Evolutionary conservation across 2,329 filamentous ascomycete species (phyloP), one percentile per base, ranked within the genome.

Genomic region (Nemania sp.): DNA sequence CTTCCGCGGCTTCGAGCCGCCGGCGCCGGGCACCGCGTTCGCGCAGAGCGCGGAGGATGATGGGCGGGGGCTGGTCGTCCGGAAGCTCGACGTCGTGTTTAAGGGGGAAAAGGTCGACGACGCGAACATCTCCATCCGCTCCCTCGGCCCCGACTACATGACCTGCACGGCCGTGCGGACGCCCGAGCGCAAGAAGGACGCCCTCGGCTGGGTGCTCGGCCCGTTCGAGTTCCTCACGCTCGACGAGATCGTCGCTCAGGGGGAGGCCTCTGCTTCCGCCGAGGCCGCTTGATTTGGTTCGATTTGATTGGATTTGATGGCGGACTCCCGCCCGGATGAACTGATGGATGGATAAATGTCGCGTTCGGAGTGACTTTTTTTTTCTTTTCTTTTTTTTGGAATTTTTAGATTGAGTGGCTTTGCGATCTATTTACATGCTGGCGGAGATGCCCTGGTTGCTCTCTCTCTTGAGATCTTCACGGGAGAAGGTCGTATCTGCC

Each of bases 1-100:
- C 68, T 91, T 94, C 71, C 78, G 80, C 59, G 77, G 80, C 50
- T 89, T 91, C 54, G 77, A 79, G 52, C 83, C 87, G 50, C 87
- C 88, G 3, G 63, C 58, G 54, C 73, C 74, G 9, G 72, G 71
- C 21, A 47, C 45, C 13, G 68, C 34, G 15, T 71, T 68, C 46
- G 63, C 17, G 4, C 69, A 75, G 29, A 74, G 75, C n/a, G 74
- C 72, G 2, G 71, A 75, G 3, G 71, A 72, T 25, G 69, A 74
- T 34, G 72, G 68, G 48, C 67, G 76, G 54, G 20, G 20, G 43
- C 73, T 75, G 62, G 66, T 75, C 29, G 69, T 79, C 21, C 69
- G 61, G 47, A 62, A 64, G 9, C 71, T 76, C 42, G 76, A 80
- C 51, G 72, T 81, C n/a, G 51, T 71, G 53, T 78, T 81, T 54